Base-by-base conservation (phyloP, 179 eudicot genomes). In the Carnegiea gigantea region DNA sequence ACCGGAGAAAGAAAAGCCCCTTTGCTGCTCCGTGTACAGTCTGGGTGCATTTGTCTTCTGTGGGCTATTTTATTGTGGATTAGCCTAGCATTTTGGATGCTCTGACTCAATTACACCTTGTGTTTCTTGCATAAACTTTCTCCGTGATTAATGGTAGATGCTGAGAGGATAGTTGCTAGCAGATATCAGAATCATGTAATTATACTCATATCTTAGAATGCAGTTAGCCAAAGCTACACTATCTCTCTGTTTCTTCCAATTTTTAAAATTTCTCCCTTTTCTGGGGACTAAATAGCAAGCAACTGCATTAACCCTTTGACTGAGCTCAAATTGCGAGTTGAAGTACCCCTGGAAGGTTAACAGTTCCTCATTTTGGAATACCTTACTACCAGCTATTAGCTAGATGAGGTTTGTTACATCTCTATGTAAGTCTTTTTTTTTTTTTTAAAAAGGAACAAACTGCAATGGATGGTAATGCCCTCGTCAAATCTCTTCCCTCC, bases 301-400 rank as follows among this genome's bases (percentile, higher is more conserved):
- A 40, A 72, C 13, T 40, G 49, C 70, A 38, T 40, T 9, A 72
- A 18, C 10, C 24, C 23, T 46, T 46, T 7, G 30, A 4, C 24
- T 44, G 54, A 73, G 30, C 54, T 73, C 28, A 18, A 43, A 73
- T 46, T 73, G 76, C 4, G 73, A 33, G 73, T 70, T 70, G 44
- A 70, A 23, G 4, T 73, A 15, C 76, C 21, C 14, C 17, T 40
- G 53, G 9, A 18, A 73, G 26, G 51, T 20, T 68, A 38, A 73
- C 18, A 12, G 57, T 51, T 51, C 57, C 57, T 51, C 18, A 17
- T 51, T 51, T 11, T 12, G 57, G 3, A 51, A 51, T 51, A 12
- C 57, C 57, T 51, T 14, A 9, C 57, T 51, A 13, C 57, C 57
- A 51, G 57, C 9, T 51, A 0, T 13, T 12, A 3, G 57, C 57